Evolutionary conservation across 2,329 filamentous ascomycete genomes (phyloP).

Genomic region (Fusarium compactum): DNA sequence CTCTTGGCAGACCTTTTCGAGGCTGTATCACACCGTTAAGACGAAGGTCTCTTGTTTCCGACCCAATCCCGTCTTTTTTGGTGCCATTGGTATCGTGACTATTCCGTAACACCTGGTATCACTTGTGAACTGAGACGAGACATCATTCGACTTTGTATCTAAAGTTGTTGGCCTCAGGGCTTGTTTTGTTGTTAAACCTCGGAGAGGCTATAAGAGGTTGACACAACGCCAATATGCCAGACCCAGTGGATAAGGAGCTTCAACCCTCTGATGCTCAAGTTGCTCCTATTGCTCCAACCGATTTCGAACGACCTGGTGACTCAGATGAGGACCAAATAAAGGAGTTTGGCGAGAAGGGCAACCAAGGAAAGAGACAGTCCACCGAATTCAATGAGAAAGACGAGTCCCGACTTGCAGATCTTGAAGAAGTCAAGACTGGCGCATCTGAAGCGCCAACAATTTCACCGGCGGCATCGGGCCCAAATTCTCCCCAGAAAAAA

Average conservation of each 20-base stretch:
- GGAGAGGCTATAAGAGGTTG: conserved; percentile 10
- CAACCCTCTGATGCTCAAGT: conserved; percentile 48
- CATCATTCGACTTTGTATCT: conserved; percentile 2
- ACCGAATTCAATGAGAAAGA: conserved; percentile 12
- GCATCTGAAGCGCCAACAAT: conserved; percentile 68
- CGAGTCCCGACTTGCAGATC: conserved; percentile 28
- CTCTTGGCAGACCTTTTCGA: conserved; percentile 17
- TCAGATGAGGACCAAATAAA: conserved; percentile 37
- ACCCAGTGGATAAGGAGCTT: conserved; percentile 46
- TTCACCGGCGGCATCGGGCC: conserved; percentile 59
- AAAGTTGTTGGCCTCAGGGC: neutral
- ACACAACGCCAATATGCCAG: conserved; percentile 43
- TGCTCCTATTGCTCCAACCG: conserved; percentile 46
- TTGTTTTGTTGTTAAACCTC: neutral
- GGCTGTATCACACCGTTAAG: conserved; percentile 14
- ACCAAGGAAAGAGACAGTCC: conserved; percentile 19
- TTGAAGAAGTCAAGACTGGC: conserved; percentile 60
- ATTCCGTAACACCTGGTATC: neutral
- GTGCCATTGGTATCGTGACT: conserved; percentile 6
- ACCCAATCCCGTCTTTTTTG: conserved; percentile 16
- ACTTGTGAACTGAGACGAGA: neutral
- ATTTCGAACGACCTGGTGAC: conserved; percentile 32
- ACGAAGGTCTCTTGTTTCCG: conserved; percentile 24
- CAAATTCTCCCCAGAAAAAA: conserved; percentile 56
- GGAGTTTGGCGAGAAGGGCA: conserved; percentile 30